phyloP scores from a whole-genome alignment of 2,329 filamentous ascomycete genomes.

The Xylaria arbuscula region DNA sequence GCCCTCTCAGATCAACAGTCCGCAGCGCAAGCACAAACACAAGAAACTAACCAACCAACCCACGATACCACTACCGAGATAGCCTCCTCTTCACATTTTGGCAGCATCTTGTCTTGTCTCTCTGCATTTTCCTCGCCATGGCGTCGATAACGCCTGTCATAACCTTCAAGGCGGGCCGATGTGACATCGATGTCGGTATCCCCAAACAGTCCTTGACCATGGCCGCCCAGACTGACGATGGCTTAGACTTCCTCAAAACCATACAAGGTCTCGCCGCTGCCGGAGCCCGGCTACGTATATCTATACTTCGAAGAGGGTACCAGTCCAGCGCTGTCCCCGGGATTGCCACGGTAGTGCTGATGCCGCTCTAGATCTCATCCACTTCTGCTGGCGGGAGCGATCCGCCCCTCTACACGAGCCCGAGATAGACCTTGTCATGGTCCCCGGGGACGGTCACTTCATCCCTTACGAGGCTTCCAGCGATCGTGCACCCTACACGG shows the following conservation, averaged over 20 bases:
- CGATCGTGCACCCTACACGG: constrained; percentile 71
- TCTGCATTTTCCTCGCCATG: constrained; percentile 65
- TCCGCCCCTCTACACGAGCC: constrained; percentile 75
- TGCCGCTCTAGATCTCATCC: constrained; percentile 76
- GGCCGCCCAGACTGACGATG: constrained; percentile 36
- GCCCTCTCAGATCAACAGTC: constrained; percentile 3
- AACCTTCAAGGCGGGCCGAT: constrained; percentile 95
- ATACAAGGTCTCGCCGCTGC: constrained; percentile 77
- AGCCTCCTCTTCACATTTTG: background rate
- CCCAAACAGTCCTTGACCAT: constrained; percentile 24
- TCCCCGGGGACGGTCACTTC: constrained; percentile 89
- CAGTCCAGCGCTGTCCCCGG: constrained; percentile 29
- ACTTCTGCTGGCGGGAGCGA: constrained; percentile 97
- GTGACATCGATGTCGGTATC: constrained; percentile 81
- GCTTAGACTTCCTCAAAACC: constrained; percentile 58
- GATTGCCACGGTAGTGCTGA: constrained; percentile 30
- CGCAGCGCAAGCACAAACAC: background rate
- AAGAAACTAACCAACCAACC: too few species aligned
- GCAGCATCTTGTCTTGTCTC: background rate
- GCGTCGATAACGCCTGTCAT: constrained; percentile 82
- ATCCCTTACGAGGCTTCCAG: constrained; percentile 76
- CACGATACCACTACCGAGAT: constrained; percentile 2
- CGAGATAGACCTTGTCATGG: constrained; percentile 91
- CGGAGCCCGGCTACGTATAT: constrained; percentile 87
- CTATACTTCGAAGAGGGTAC: constrained; percentile 90